Evolutionary conservation across 1,139 yeast species (phyloP).

Genomic region (Debaryomyces udenii): DNA sequence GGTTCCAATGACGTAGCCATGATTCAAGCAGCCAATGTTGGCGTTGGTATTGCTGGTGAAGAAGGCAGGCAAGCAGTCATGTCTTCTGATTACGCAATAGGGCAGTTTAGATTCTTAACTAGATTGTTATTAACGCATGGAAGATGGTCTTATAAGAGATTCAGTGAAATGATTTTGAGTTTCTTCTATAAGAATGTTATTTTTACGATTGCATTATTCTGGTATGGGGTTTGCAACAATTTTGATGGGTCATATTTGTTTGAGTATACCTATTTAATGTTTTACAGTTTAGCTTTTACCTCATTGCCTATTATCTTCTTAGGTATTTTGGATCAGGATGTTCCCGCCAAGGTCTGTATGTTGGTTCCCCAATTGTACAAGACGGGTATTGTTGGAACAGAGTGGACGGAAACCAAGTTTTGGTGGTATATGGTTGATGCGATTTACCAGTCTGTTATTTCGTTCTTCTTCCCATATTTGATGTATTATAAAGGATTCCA

Average conservation of each 20-base stretch:
- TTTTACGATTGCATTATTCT: slow-evolving; percentile 83
- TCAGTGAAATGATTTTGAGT: slow-evolving; percentile 92
- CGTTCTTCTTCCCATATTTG: slow-evolving; percentile 87
- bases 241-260: slow-evolving; percentile 92
- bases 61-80: slow-evolving; percentile 98
- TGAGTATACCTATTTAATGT: slow-evolving; percentile 90
- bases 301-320: slow-evolving; percentile 89
- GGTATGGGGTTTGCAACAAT: slow-evolving; percentile 86
- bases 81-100: slow-evolving; percentile 97
- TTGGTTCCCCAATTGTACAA: slow-evolving; percentile 90
- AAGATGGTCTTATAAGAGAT: slow-evolving; percentile 90
- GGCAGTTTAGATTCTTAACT: slow-evolving; percentile 85
- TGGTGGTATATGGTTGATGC: slow-evolving; percentile 89
- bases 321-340: slow-evolving; percentile 94
- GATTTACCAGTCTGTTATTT: slow-evolving; percentile 78
- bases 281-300: slow-evolving; percentile 92
- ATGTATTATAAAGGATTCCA: slow-evolving; percentile 59
- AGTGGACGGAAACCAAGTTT: slow-evolving; percentile 80
- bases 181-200: slow-evolving; percentile 92
- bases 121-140: slow-evolving; percentile 88
- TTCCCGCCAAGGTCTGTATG: slow-evolving; percentile 74
- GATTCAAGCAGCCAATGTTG: slow-evolving; percentile 99
- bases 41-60: slow-evolving; percentile 98
- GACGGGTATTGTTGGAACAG: slow-evolving; percentile 78
- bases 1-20: slow-evolving; percentile 98